Evolutionary conservation across 805 yeast genomes (phyloP), one percentile per base, ranked within the genome.

Genomic region (Yarrowia osloensis): DNA sequence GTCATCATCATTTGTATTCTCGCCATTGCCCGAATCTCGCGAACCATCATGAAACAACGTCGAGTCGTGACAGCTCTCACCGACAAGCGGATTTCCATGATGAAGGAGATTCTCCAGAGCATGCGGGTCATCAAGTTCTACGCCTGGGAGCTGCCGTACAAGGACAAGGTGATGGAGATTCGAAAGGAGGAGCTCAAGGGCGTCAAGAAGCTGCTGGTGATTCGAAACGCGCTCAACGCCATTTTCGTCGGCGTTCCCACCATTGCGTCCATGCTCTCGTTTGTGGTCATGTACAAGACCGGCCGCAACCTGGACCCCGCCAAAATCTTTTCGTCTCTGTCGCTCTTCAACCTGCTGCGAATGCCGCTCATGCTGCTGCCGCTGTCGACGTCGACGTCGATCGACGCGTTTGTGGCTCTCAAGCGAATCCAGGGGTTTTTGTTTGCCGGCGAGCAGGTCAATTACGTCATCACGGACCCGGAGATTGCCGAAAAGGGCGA

Each of bases 331-430:
- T 84, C 95, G 0, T 86, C 95, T 2, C 77, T 90, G 44, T 81
- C 93, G 0, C 78, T 89, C 67, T 89, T 89, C 79, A 87, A 85
- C 62, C 80, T 88, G 65, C 77, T 89, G 78, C 76, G 88, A 44
- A 94, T 95, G 3, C 73, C 88, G 70, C 86, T 90, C 0, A 78
- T 87, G 70, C 80, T 87, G 42, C 80, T 88, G 29, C 82, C 86
- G 2, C 80, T 90, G 77, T 91, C 91, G 91, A 81, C 92, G 40
- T 86, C 96, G 33, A 86, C 84, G 72, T 89, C 88, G 42, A 87
- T 92, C 68, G 97, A 92, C 75, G 88, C 96, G 7, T 91, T 89
- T 77, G 97, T 93, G 24, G 91, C 98, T 0, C 76, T 93, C 66
- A 93, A 90, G 75, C 89, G 99, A 83, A 87, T 94, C 65, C 84